These are phyloP conservation scores for Trichoderma virens DNA, from an alignment of 495 filamentous ascomycete species.

Conservation along the genomic window DNA sequence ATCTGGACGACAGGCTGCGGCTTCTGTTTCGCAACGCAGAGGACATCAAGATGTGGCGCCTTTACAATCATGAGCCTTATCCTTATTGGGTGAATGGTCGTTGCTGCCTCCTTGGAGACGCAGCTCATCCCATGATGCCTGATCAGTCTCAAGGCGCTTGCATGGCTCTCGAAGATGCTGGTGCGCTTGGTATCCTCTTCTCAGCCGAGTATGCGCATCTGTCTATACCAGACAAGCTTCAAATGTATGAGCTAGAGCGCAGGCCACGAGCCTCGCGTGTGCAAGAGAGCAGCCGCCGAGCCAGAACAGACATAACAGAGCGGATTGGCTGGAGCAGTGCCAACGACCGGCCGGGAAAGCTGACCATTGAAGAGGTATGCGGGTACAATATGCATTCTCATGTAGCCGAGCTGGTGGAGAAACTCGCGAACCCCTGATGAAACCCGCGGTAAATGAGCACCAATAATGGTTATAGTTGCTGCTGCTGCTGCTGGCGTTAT, in stretches of 20 bases:
- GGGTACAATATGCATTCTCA: constrained; percentile 19
- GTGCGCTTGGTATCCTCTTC: constrained; percentile 28
- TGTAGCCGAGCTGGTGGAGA: constrained; percentile 2
- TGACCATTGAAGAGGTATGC: constrained; percentile 48
- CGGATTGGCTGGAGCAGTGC: constrained; percentile 35
- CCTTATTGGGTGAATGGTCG: constrained; percentile 24
- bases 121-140: constrained; percentile 46
- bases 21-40: constrained; percentile 31
- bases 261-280: constrained; percentile 37
- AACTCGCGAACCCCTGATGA: not conserved
- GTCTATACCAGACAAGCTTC: constrained; percentile 36
- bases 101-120: constrained; percentile 36
- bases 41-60: constrained; percentile 41
- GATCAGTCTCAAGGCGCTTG: constrained; percentile 38
- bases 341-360: constrained; percentile 33
- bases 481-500: not conserved
- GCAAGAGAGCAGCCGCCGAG: constrained; percentile 36
- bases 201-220: constrained; percentile 15
- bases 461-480: not conserved
- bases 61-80: constrained; percentile 36
- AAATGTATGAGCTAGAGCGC: constrained; percentile 43
- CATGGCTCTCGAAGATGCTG: constrained; percentile 37
- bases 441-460: not conserved
- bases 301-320: constrained; percentile 41
- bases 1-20: constrained; percentile 33